Evolutionary conservation across 805 yeast species (phyloP).

Genomic region (Kregervanrija fluxuum): DNA sequence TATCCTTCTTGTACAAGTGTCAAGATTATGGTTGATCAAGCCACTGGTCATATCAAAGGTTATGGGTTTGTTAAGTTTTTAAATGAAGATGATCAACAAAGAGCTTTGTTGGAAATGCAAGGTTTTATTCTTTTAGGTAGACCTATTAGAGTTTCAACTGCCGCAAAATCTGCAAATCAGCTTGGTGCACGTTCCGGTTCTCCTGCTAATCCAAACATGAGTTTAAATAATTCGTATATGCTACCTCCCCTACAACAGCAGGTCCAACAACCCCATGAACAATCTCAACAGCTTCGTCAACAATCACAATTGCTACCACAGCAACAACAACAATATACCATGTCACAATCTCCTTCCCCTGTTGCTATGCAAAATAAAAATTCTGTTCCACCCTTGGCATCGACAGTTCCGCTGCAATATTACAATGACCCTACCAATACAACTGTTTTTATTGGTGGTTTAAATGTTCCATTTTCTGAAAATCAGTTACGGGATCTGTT

Average conservation of each 20-base stretch:
- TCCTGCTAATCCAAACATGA: background rate
- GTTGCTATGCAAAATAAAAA: too few relatives aligned
- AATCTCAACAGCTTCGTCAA: too few relatives aligned
- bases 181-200: constrained; percentile 1
- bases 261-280: constrained; percentile 3
- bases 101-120: constrained; percentile 75
- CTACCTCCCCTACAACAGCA: constrained; percentile 1
- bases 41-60: constrained; percentile 67
- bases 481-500: constrained; percentile 55
- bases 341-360: too few relatives aligned
- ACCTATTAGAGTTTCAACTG: constrained; percentile 71
- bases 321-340: too few relatives aligned
- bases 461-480: constrained; percentile 51
- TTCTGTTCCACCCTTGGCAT: constrained; percentile 22
- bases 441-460: constrained; percentile 73
- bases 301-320: too few relatives aligned
- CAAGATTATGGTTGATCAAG: constrained; percentile 69
- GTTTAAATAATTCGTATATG: background rate
- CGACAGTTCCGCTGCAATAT: constrained; percentile 45
- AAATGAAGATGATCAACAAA: constrained; percentile 57
- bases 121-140: constrained; percentile 65
- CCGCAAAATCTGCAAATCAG: constrained; percentile 31
- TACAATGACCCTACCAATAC: constrained; percentile 72
- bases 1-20: constrained; percentile 72
- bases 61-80: constrained; percentile 84